phyloP scores from a whole-genome alignment of 345 rosid species.

The Gossypium longicalyx region DNA sequence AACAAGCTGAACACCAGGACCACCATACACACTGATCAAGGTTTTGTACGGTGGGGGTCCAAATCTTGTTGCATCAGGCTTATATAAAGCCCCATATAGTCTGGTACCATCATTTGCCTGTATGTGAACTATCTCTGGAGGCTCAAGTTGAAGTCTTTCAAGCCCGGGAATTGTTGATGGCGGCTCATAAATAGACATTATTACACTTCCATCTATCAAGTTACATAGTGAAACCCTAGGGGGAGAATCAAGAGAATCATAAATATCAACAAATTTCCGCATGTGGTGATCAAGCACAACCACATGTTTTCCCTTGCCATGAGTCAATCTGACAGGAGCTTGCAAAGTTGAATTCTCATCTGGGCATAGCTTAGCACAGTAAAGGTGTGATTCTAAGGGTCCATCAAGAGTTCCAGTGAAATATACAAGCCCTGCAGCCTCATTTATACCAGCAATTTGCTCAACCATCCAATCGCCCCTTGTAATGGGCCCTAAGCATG shows the following conservation, averaged over 20 bases:
- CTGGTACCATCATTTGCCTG: conserved; percentile 65
- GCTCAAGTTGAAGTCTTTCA: conserved; percentile 57
- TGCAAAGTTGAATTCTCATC: conserved; percentile 30
- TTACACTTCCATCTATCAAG: conserved; percentile 50
- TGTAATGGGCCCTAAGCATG: conserved; percentile 72
- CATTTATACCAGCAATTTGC: conserved; percentile 81
- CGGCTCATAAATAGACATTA: conserved; percentile 67
- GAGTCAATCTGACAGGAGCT: conserved; percentile 62
- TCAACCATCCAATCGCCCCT: conserved; percentile 95
- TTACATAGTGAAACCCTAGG: conserved; percentile 68
- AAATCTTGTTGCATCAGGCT: conserved; percentile 60
- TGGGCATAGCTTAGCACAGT: conserved; percentile 47
- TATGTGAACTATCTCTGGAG: conserved; percentile 72
- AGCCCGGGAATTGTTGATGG: conserved; percentile 45
- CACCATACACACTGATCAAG: conserved; percentile 79
- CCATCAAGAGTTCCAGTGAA: conserved; percentile 86
- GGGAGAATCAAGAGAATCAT: conserved; percentile 73
- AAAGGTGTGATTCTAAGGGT: conserved; percentile 71
- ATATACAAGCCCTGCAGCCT: conserved; percentile 55
- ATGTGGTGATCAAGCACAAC: conserved; percentile 81
- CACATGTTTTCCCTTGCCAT: conserved; percentile 75
- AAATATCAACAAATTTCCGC: conserved; percentile 78
- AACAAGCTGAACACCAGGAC: conserved; percentile 76
- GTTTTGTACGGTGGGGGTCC: conserved; percentile 98
- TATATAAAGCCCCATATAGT: conserved; percentile 75